phyloP scores from a whole-genome alignment of 2,329 filamentous ascomycete genomes.

The Fusarium luffae region DNA sequence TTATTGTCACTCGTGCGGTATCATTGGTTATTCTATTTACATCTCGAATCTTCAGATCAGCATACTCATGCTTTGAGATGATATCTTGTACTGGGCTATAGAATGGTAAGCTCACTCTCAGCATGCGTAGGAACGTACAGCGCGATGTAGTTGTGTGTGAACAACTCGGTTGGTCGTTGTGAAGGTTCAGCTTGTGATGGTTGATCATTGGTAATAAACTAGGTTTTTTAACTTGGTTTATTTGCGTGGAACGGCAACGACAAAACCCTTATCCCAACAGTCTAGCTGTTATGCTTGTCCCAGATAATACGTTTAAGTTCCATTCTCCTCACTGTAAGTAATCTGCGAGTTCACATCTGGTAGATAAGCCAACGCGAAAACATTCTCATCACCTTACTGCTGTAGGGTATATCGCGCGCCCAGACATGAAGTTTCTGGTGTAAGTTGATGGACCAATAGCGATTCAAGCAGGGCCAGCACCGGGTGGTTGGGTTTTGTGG shows the following conservation, averaged over 20 bases:
- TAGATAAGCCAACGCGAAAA: not conserved
- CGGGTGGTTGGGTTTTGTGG: slow-evolving; percentile 14
- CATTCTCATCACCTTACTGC: too few relatives aligned
- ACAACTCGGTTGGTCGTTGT: not conserved
- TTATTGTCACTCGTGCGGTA: not conserved
- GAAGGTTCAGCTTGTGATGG: too few relatives aligned
- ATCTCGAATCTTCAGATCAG: not conserved
- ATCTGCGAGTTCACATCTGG: too few relatives aligned
- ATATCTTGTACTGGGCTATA: not conserved
- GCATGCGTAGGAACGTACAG: not conserved
- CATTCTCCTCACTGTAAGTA: too few relatives aligned
- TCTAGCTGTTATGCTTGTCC: too few relatives aligned
- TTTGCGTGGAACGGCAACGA: too few relatives aligned
- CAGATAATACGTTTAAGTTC: too few relatives aligned
- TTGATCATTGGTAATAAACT: too few relatives aligned
- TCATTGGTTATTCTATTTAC: not conserved
- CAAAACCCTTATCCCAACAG: too few relatives aligned
- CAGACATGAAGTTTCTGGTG: not conserved
- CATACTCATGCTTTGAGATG: fast-evolving
- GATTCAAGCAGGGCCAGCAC: not conserved
- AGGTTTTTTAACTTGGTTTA: too few relatives aligned
- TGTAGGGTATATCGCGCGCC: not conserved
- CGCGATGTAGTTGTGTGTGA: not conserved
- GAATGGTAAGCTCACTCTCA: fast-evolving
- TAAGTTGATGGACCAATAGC: slow-evolving; percentile 21